Evolutionary conservation across 1,139 yeast species (phyloP).

Genomic region (Petasospora rhodanensis): DNA sequence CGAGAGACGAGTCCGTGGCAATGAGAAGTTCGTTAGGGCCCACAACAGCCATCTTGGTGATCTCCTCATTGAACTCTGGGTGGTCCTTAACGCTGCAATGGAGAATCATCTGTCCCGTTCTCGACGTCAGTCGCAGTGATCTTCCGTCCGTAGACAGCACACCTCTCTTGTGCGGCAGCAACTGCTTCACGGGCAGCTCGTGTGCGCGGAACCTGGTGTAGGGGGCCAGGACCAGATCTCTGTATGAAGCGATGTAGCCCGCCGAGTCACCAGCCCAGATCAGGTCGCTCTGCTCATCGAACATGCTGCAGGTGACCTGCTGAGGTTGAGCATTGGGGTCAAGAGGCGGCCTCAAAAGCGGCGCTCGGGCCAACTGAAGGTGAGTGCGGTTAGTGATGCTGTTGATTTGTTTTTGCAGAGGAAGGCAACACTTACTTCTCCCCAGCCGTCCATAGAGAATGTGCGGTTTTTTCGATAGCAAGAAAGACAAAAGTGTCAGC

Average conservation of each 20-base stretch:
- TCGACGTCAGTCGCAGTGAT: slow-evolving; percentile 50
- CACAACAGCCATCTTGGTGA: slow-evolving; percentile 31
- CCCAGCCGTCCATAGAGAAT: too few relatives aligned
- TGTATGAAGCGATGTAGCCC: slow-evolving; percentile 46
- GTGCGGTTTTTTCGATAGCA: too few relatives aligned
- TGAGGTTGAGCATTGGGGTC: slow-evolving; percentile 14
- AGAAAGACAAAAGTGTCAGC: too few relatives aligned
- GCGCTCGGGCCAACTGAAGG: too few relatives aligned
- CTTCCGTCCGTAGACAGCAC: slow-evolving; percentile 51
- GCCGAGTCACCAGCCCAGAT: slow-evolving; percentile 78
- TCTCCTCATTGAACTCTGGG: slow-evolving; percentile 30
- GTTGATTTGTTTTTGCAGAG: too few relatives aligned
- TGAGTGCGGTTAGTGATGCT: too few relatives aligned
- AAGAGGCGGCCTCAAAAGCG: too few relatives aligned
- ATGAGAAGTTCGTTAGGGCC: slow-evolving; percentile 35
- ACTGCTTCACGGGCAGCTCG: slow-evolving; percentile 41
- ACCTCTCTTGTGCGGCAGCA: slow-evolving; percentile 53
- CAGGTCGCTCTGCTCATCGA: slow-evolving; percentile 70
- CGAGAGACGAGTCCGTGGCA: slow-evolving; percentile 33
- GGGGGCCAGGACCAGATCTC: slow-evolving; percentile 35
- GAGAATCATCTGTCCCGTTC: slow-evolving; percentile 60
- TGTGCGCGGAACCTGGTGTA: slow-evolving; percentile 51
- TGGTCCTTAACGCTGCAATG: slow-evolving; percentile 36
- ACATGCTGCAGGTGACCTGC: slow-evolving; percentile 30
- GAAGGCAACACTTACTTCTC: too few relatives aligned